Base-by-base conservation (phyloP, 257 asterid species). In the Solanum sejunctum region DNA sequence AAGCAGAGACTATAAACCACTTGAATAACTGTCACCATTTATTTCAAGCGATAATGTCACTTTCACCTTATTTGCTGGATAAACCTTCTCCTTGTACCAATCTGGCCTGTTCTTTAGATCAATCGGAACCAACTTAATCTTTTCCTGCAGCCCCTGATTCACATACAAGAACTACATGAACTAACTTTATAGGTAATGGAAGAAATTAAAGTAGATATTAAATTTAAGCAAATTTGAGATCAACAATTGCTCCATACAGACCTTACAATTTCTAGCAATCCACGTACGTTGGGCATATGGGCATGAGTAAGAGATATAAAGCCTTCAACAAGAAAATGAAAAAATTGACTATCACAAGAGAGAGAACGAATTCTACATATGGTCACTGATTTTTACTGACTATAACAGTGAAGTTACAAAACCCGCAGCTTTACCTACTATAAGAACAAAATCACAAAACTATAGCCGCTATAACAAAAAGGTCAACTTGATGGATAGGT, bases 61-160 rank as follows among this genome's bases (percentile, higher is more conserved):
- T 20, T 85, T 55, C 78, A 94, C 98, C 98, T 94, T 94, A 87
- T 94, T 93, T 88, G 91, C 88, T 58, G 97, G 96, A 87, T 94
- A 93, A 49, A 95, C 95, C 87, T 94, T 95, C 86, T 94, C 98
- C 91, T 95, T 94, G 64, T 95, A 94, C 99, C 99, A 95, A 84
- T 92, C 85, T 67, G 98, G 99, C 90, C 94, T 91, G 89, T 94
- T 91, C 85, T 91, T 87, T 71, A 94, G 95, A 89, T 95, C 91
- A 87, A 95, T 92, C 4, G 98, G 93, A 11, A 95, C 95, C 91
- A 95, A 83, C 83, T 91, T 88, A 71, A 95, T 93, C 55, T 87
- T 87, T 73, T 92, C 96, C 83, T 94, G 97, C 86, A 95, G 87
- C 28, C 93, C 99, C 99, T 95, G 89, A 86, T 73, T 86, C 18